A percentile compares a stretch with the other conserved stretches of the same genome.
phyloP scores from a whole-genome alignment of 176 grass and related monocot genomes.

The Paspalum notatum region DNA sequence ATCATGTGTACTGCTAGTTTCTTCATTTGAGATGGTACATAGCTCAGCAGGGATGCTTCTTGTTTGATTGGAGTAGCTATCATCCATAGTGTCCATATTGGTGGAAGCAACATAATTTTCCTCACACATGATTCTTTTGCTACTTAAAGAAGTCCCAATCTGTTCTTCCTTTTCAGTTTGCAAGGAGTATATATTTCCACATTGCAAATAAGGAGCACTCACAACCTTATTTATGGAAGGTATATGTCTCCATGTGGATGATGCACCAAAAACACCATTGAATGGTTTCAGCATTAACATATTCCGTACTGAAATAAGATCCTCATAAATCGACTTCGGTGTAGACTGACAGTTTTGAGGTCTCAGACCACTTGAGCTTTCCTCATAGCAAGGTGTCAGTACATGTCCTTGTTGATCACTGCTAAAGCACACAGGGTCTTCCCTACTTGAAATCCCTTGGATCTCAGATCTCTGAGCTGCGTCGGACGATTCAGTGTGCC shows the following conservation, averaged over 20 bases:
- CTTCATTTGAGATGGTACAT: constrained; percentile 39
- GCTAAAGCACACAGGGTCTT: constrained; percentile 43
- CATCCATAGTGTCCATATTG: neutral
- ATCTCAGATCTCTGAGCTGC: constrained; percentile 44
- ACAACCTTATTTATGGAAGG: constrained; percentile 39
- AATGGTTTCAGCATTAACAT: constrained; percentile 49
- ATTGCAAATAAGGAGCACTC: constrained; percentile 31
- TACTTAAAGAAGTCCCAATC: constrained; percentile 14
- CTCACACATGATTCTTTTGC: constrained; percentile 11
- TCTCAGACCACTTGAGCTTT: constrained; percentile 31
- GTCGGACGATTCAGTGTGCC: constrained; percentile 45
- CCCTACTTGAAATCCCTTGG: constrained; percentile 44
- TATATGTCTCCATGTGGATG: constrained; percentile 45
- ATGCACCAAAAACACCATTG: constrained; percentile 30
- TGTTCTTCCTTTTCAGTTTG: constrained; percentile 26
- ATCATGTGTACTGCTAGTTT: neutral
- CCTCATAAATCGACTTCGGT: constrained; percentile 50
- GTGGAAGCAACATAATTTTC: constrained; percentile 29
- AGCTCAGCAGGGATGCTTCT: constrained; percentile 33
- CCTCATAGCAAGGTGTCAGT: constrained; percentile 4
- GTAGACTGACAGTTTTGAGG: constrained; percentile 35
- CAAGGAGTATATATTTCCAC: constrained; percentile 36
- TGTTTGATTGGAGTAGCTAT: constrained; percentile 31
- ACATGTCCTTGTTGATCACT: constrained; percentile 41
- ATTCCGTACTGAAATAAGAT: constrained; percentile 66